Conservation (phyloP, 202 grass and related monocot species). For the Thinopyrum obtusiflorum region DNA sequence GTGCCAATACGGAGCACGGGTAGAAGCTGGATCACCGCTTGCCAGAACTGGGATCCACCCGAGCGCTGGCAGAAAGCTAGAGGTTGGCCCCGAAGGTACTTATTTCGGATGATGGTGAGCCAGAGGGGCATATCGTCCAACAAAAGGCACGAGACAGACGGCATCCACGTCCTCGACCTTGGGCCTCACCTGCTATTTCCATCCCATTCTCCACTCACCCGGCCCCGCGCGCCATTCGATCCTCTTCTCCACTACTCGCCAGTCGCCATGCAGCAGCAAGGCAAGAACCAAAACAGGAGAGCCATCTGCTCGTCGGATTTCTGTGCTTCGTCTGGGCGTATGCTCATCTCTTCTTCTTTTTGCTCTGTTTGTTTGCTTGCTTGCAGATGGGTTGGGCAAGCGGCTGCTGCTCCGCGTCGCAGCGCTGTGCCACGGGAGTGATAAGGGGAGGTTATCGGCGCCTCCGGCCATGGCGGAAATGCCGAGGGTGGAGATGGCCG, state of each 20-base stretch:
- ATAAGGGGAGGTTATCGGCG: not conserved
- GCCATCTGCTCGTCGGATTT: not conserved
- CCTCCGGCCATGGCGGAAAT: conserved; percentile 15
- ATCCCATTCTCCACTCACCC: not conserved
- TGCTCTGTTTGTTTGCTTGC: not conserved
- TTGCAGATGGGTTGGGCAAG: conserved; percentile 41
- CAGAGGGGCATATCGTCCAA: not conserved
- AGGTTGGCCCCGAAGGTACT: no score
- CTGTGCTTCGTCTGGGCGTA: no score
- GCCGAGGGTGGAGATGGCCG: conserved; percentile 39
- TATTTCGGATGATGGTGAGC: no score
- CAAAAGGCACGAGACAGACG: not conserved
- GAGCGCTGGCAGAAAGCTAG: no score
- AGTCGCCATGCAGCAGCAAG: conserved; percentile 12
- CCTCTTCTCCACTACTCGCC: not conserved
- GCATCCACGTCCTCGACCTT: not conserved
- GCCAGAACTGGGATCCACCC: no score
- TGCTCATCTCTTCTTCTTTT: not conserved
- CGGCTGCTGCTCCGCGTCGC: conserved; percentile 44
- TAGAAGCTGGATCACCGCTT: no score
- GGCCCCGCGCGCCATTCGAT: not conserved
- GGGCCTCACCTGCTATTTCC: not conserved
- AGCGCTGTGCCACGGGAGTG: conserved; percentile 18
- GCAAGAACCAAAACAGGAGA: not conserved
- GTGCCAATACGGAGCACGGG: no score